phyloP scores from a whole-genome alignment of 768 basidiomycete genomes.

The Calocera viscosa region DNA sequence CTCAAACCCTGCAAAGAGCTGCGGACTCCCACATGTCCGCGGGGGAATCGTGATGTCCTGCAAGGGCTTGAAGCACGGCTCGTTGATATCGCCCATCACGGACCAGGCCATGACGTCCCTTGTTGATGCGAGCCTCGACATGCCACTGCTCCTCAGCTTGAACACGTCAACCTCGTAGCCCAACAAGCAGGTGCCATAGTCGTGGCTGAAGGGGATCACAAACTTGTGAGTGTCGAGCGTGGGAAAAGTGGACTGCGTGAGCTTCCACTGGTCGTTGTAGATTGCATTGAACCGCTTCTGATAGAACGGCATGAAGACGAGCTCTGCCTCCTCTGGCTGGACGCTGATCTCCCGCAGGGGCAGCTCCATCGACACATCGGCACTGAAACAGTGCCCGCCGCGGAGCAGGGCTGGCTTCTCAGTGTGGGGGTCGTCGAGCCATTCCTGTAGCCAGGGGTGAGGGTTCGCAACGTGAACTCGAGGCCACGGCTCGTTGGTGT shows the following conservation, averaged over 20 bases:
- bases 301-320: conserved; percentile 25
- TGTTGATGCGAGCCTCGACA: background rate
- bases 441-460: too few relatives aligned
- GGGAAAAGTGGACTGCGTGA: conserved; percentile 20
- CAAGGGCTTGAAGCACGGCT: conserved; percentile 27
- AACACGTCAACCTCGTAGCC: background rate
- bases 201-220: conserved; percentile 25
- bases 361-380: conserved; percentile 25
- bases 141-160: background rate
- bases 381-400: conserved; percentile 27
- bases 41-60: conserved; percentile 28
- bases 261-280: background rate
- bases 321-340: conserved; percentile 25
- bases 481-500: too few relatives aligned
- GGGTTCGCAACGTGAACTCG: conserved; percentile 18
- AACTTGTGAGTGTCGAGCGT: conserved; percentile 18
- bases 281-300: conserved; percentile 17
- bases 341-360: conserved; percentile 21
- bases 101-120: conserved; percentile 21
- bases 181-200: conserved; percentile 25
- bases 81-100: conserved; percentile 27
- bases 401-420: too few relatives aligned
- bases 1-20: conserved; percentile 21
- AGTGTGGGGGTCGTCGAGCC: too few relatives aligned
- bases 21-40: conserved; percentile 22